phyloP scores from a whole-genome alignment of 257 asterid species.

The Salvia rosmarinus region DNA sequence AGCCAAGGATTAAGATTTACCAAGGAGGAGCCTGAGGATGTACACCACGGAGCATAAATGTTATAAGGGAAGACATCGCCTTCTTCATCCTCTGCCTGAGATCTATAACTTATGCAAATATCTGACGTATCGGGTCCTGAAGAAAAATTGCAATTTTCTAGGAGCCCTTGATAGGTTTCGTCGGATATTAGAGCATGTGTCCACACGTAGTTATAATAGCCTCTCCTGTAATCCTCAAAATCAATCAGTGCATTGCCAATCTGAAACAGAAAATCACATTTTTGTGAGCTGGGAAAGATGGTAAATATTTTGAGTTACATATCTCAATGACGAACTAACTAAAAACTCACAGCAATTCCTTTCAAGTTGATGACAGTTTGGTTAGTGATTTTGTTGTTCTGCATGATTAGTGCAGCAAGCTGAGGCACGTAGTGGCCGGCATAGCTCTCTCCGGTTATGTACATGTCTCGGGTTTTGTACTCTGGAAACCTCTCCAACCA shows the following conservation, averaged over 20 bases:
- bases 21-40: slow-evolving; percentile 23
- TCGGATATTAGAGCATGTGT: slow-evolving; percentile 55
- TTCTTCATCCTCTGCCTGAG: neutral
- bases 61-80: slow-evolving; percentile 35
- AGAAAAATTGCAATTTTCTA: slow-evolving; percentile 47
- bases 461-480: slow-evolving; percentile 58
- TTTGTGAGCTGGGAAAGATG: neutral
- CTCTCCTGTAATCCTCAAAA: slow-evolving; percentile 22
- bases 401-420: slow-evolving; percentile 52
- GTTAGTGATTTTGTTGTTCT: slow-evolving; percentile 48
- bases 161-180: slow-evolving; percentile 47
- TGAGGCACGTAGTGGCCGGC: slow-evolving; percentile 70
- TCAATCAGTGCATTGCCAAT: slow-evolving; percentile 56
- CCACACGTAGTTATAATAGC: slow-evolving; percentile 52
- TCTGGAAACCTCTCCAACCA: slow-evolving; percentile 73
- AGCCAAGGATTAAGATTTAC: slow-evolving; percentile 22
- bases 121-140: slow-evolving; percentile 8
- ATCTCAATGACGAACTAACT: too few species aligned
- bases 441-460: slow-evolving; percentile 65
- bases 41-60: slow-evolving; percentile 50
- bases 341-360: slow-evolving; percentile 57
- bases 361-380: slow-evolving; percentile 50
- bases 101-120: neutral
- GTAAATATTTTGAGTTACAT: too few species aligned
- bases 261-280: slow-evolving; percentile 29